Base-by-base conservation (phyloP, 331 rosid species). In the Acacia concinna region DNA sequence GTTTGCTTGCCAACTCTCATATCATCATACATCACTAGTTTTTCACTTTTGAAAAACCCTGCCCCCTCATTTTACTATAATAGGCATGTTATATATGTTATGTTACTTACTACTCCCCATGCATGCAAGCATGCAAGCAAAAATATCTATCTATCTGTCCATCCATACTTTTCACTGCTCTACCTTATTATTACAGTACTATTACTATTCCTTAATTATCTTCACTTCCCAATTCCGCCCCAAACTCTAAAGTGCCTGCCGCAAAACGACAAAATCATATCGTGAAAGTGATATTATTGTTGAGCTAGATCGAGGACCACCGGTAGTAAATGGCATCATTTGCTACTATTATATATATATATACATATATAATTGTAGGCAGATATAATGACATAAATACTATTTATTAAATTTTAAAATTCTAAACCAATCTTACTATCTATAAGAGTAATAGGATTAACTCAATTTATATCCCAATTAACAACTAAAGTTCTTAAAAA, bases 301-400 rank as follows among this genome's bases (percentile, higher is more conserved):
- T 49, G 27, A 40, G 86, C 27, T 3, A 68, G 30, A 18, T n/a
- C n/a, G 21, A 77, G 85, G 85, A 83, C 86, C 86, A 83, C 86
- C 74, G 59, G 54, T 31, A 18, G 80, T 76, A 79, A 85, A 82
- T 82, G 67, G 86, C 71, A 79, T 69, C 71, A 79, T 69, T 65
- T 71, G 75, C 76, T 82, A 79, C 47, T 71, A 82, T 66, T 82
- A 79, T 43, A 8, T 43, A 43, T 9, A 41, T 12, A 11, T 12
- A 11, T n/a, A n/a, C n/a, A n/a, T n/a, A n/a, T n/a, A n/a, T n/a
- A n/a, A n/a, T n/a, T n/a, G n/a, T n/a, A n/a, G n/a, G n/a, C n/a
- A n/a, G n/a, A n/a, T n/a, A n/a, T n/a, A n/a, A n/a, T n/a, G n/a
- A n/a, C n/a, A n/a, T n/a, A n/a, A n/a, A n/a, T n/a, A n/a, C n/a